Base-by-base conservation (phyloP, 2,329 filamentous ascomycete genomes). In the Ophiostoma montium region DNA sequence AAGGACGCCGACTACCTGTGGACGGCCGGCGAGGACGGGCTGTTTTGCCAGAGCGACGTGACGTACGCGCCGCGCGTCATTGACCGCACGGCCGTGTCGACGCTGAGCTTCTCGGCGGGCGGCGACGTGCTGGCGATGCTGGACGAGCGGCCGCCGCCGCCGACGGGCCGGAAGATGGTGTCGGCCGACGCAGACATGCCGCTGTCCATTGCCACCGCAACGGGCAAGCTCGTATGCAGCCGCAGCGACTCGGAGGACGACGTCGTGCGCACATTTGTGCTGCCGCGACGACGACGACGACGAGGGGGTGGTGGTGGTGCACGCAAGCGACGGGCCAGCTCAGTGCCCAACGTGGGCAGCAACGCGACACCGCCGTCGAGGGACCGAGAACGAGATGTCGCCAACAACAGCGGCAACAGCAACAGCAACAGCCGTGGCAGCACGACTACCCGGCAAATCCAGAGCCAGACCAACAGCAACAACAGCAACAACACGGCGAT, bases 211-310 rank as follows among this genome's bases (percentile, higher is more conserved):
- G 39, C 46, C 1, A 27, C 49, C 5, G 42, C 42, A n/a, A n/a
- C n/a, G n/a, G n/a, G 67, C 71, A 44, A 30, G 57, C 63, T 78
- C 19, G 76, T 72, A 55, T 68, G 74, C 48, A 80, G 75, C 56
- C 70, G 71, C 42, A 82, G 77, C 55, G 78, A 82, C 55, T 82
- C 78, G 0, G 78, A 82, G 57, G 78, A 82, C 54, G 78, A 82
- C 47, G 74, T 75, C 0, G 66, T 80, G 6, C 74, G 73, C 3
- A 78, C 69, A 52, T 82, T 82, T 57, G 61, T 82, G 2, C 72
- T 72, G 21, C 54, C 1, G 65, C 73, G 8, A 67, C 53, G 57
- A 63, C 50, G 65, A 13, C 32, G 32, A 33, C 32, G 32, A 33
- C 27, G 30, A 10, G 27, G 27, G n/a, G 3, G 30, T 27, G 23